Evolutionary conservation across 805 yeast species (phyloP).

Genomic region (Ascoidea rubescens): DNA sequence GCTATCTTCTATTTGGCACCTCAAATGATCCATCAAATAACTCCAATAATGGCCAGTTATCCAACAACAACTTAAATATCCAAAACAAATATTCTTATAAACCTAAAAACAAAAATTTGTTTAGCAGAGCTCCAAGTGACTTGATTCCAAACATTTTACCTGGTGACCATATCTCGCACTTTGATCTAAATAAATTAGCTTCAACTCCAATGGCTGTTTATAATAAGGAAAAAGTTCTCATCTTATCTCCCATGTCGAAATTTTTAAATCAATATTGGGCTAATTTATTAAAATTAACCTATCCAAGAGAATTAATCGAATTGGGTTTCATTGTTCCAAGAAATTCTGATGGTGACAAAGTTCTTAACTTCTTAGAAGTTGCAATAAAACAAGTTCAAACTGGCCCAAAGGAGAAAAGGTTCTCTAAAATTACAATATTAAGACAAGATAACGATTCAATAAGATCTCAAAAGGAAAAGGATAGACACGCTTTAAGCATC

Average conservation of each 20-base stretch:
- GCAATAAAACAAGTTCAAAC: constrained; percentile 66
- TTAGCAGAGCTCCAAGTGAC: constrained; percentile 32
- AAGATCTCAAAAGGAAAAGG: constrained; percentile 65
- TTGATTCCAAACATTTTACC: constrained; percentile 49
- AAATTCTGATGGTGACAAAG: constrained; percentile 65
- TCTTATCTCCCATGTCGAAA: constrained; percentile 81
- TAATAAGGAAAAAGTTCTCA: constrained; percentile 71
- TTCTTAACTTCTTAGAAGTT: constrained; percentile 54
- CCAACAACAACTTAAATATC: constrained; percentile 13
- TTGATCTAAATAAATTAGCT: constrained; percentile 67
- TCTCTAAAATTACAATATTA: constrained; percentile 72
- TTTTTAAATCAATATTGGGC: constrained; percentile 84
- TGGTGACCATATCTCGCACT: constrained; percentile 66
- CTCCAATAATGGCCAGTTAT: constrained; percentile 7
- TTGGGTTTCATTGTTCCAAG: constrained; percentile 89
- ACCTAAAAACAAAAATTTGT: constrained; percentile 30
- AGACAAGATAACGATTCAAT: constrained; percentile 83
- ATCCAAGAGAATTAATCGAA: constrained; percentile 77
- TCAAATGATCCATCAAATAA: constrained; percentile 9
- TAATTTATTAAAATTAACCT: constrained; percentile 57
- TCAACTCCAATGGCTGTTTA: constrained; percentile 59
- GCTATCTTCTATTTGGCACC: constrained; percentile 28
- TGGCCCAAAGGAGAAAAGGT: constrained; percentile 48
- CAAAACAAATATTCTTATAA: constrained; percentile 31
- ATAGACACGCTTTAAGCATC: constrained; percentile 73